Evolutionary conservation across 345 rosid species (phyloP).

Genomic region (Gossypium sturtianum): DNA sequence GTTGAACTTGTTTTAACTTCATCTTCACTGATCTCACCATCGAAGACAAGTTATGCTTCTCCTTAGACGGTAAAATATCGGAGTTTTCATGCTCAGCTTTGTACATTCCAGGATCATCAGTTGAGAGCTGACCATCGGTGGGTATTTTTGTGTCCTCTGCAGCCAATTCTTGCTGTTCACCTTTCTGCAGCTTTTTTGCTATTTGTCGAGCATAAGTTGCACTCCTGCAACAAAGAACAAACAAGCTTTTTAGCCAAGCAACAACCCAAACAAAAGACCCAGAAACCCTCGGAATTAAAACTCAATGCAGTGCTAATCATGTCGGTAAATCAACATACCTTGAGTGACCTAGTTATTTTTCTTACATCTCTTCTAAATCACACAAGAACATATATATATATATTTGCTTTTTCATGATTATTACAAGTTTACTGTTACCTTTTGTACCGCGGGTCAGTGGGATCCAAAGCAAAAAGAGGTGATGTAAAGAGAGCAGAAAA

Average conservation of each 20-base stretch:
- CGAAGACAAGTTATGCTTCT: conserved; percentile 48
- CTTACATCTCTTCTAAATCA: not conserved
- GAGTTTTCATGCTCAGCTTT: conserved; percentile 14
- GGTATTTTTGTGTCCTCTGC: conserved; percentile 23
- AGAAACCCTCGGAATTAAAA: not conserved
- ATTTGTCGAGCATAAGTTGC: conserved; percentile 73
- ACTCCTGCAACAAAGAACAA: conserved; percentile 52
- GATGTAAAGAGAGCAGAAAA: conserved; percentile 55
- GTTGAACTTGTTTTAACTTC: conserved; percentile 51
- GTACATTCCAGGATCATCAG: conserved; percentile 12
- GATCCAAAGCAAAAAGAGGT: conserved; percentile 75
- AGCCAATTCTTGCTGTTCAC: conserved; percentile 18
- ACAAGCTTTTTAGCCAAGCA: conserved; percentile 10
- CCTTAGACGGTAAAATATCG: conserved; percentile 27
- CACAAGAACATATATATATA: not conserved
- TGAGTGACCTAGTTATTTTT: not conserved
- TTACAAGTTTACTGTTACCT: conserved; percentile 55
- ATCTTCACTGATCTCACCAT: conserved; percentile 69
- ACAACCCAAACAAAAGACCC: not conserved
- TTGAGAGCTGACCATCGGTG: conserved; percentile 10
- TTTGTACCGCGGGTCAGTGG: conserved; percentile 93
- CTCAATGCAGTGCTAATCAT: not conserved
- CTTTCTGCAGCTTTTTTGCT: conserved; percentile 45
- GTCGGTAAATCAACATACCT: not conserved
- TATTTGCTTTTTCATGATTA: not conserved